phyloP scores from a whole-genome alignment of 2,329 filamentous ascomycete species.

The Epichloe brachyelytri region DNA sequence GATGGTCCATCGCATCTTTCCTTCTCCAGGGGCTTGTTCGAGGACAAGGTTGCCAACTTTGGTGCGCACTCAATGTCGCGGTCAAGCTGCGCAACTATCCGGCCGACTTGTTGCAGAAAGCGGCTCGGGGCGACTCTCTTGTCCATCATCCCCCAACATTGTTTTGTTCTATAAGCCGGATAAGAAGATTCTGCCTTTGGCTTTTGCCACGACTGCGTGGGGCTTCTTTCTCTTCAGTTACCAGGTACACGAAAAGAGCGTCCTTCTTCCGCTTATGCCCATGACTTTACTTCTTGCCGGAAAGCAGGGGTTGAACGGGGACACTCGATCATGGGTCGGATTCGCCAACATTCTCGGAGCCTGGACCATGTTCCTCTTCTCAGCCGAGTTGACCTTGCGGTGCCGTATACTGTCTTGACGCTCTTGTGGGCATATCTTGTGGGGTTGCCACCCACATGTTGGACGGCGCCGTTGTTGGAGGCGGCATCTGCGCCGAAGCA shows the following conservation, averaged over 20 bases:
- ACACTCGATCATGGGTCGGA: conserved; percentile 80
- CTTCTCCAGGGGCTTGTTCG: conserved; percentile 88
- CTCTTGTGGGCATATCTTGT: conserved; percentile 86
- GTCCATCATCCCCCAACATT: conserved; percentile 65
- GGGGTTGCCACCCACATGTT: conserved; percentile 67
- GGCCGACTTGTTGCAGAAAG: conserved; percentile 56
- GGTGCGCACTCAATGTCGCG: conserved; percentile 84
- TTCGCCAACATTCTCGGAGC: conserved; percentile 81
- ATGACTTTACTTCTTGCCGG: conserved; percentile 82
- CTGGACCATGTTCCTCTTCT: conserved; percentile 91
- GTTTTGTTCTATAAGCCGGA: conserved; percentile 69
- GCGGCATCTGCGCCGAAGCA: conserved; percentile 20
- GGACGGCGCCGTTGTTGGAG: conserved; percentile 52
- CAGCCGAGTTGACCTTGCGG: conserved; percentile 65
- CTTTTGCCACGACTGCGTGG: conserved; percentile 78
- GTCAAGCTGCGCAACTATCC: conserved; percentile 75
- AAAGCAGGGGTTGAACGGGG: conserved; percentile 62
- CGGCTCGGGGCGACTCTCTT: conserved; percentile 58
- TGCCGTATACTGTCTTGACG: conserved; percentile 77
- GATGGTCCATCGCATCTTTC: conserved; percentile 83
- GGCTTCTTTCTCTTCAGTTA: conserved; percentile 97
- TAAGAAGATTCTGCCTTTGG: conserved; percentile 64
- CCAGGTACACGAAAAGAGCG: conserved; percentile 97
- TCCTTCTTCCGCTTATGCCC: conserved; percentile 79
- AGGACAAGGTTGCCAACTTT: conserved; percentile 97